Base-by-base conservation (phyloP, 1,284 basidiomycete species). In the Hymenochaete sp. region DNA sequence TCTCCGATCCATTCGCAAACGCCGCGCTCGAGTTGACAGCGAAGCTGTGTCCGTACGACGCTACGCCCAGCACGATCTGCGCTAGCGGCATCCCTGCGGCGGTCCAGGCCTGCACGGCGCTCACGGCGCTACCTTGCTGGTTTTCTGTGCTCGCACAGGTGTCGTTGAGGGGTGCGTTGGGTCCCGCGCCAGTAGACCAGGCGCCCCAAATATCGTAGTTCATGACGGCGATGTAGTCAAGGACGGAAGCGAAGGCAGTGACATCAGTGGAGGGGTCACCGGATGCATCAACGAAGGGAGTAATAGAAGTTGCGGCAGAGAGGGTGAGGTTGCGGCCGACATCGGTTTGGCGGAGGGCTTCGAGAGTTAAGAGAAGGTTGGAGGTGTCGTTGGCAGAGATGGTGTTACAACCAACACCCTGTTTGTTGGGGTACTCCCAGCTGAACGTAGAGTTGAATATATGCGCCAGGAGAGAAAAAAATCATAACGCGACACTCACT, bases 151-250 rank as follows among this genome's bases (percentile, higher is more conserved):
- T 65, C 2, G 78, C 75, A 60, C 91, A 93, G 0, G 73, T 71
- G 61, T 93, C 80, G 46, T 79, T 70, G 24, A 95, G 70, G 11
- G 91, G 89, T 2, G 89, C 80, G 62, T 91, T 89, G n/a, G 91
- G 77, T 3, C 89, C 88, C 11, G 72, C 72, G 25, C 68, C 62
- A 9, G 55, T 52, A 26, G 63, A 71, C 68, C 68, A 64, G 57
- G 71, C 64, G 53, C 82, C 73, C 71, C 73, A 86, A 45, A 90
- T 68, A 58, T 93, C 90, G 65, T 93, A 93, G 66, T 87, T 88
- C 89, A 93, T 93, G 57, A 93, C 71, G 40, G 79, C 67, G 50
- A 93, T 78, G 67, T 79, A 87, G 61, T 93, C 87, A 27, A 93
- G 71, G 14, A 79, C 71, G 29, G 71, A 54, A 4, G 79, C 79